Conservation (phyloP, 1,284 basidiomycete genomes). For the Tylopilus sp. region DNA sequence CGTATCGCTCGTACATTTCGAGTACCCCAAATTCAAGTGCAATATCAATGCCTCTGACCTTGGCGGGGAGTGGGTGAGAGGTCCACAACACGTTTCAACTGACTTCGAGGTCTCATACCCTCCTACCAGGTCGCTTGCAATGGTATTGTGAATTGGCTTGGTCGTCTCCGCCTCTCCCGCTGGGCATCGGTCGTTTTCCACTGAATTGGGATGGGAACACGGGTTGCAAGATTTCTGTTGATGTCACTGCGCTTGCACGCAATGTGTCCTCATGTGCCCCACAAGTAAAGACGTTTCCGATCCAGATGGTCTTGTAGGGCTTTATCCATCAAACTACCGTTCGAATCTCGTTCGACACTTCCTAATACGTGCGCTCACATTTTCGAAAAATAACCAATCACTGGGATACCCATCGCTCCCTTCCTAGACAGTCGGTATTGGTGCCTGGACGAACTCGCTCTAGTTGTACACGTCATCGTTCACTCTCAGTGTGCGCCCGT, state of each 20-base stretch:
- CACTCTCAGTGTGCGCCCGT: conserved; percentile 34
- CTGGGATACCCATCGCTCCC: conserved; percentile 40
- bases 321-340: conserved; percentile 38
- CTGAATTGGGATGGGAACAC: conserved; percentile 31
- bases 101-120: background rate
- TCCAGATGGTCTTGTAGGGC: conserved; percentile 41
- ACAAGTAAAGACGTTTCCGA: background rate
- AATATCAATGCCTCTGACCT: conserved; percentile 35
- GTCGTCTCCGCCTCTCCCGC: conserved; percentile 40
- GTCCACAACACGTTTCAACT: background rate
- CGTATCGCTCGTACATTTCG: conserved; percentile 45
- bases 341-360: conserved; percentile 16
- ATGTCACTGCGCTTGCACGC: conserved; percentile 34
- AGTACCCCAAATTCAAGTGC: conserved; percentile 40
- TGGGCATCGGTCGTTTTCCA: conserved; percentile 44
- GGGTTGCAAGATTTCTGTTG: conserved; percentile 14
- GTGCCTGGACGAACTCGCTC: conserved; percentile 36
- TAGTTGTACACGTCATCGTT: conserved; percentile 36
- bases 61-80: conserved; percentile 39
- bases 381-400: conserved; percentile 30
- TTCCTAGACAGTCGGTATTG: conserved; percentile 44
- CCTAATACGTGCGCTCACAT: background rate
- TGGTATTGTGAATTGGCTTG: conserved; percentile 36
- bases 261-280: background rate
- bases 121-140: conserved; percentile 36